These are phyloP conservation scores for Boletus rubropictus DNA, from an alignment of 768 basidiomycete genomes.

Conservation along the genomic window DNA sequence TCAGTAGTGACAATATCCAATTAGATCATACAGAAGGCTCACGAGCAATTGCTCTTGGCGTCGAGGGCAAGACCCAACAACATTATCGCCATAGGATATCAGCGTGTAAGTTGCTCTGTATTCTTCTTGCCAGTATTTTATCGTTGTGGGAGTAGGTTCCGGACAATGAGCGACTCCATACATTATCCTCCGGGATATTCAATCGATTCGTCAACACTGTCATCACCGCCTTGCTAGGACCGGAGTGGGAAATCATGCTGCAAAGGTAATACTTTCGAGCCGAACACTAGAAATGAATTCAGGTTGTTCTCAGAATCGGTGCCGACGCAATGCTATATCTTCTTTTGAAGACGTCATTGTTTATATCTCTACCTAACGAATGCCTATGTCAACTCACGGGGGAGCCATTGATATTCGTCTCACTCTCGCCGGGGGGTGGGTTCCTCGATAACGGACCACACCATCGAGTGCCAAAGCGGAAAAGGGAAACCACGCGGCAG, in stretches of 20 bases:
- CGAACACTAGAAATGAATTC: not conserved
- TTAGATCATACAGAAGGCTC: slow-evolving; percentile 59
- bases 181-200: slow-evolving; percentile 40
- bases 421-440: slow-evolving; percentile 18
- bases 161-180: slow-evolving; percentile 35
- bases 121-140: not conserved
- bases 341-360: slow-evolving; percentile 68
- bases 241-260: slow-evolving; percentile 63
- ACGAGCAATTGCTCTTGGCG: slow-evolving; percentile 45
- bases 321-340: slow-evolving; percentile 73
- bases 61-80: slow-evolving; percentile 41
- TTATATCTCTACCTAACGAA: slow-evolving; percentile 72
- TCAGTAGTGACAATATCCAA: not conserved
- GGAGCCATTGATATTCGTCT: slow-evolving; percentile 49
- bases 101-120: slow-evolving; percentile 37
- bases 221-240: slow-evolving; percentile 57
- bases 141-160: slow-evolving; percentile 12
- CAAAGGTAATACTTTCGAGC: slow-evolving; percentile 40
- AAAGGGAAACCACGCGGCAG: slow-evolving; percentile 13
- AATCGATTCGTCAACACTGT: slow-evolving; percentile 71
- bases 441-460: slow-evolving; percentile 8
- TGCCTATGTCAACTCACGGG: slow-evolving; percentile 85
- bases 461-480: slow-evolving; percentile 17
- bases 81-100: slow-evolving; percentile 63
- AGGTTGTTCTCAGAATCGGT: slow-evolving; percentile 52